These are phyloP conservation scores for Rosellinia necatrix DNA, from an alignment of 2,329 filamentous ascomycete species.

Conservation along the genomic window DNA sequence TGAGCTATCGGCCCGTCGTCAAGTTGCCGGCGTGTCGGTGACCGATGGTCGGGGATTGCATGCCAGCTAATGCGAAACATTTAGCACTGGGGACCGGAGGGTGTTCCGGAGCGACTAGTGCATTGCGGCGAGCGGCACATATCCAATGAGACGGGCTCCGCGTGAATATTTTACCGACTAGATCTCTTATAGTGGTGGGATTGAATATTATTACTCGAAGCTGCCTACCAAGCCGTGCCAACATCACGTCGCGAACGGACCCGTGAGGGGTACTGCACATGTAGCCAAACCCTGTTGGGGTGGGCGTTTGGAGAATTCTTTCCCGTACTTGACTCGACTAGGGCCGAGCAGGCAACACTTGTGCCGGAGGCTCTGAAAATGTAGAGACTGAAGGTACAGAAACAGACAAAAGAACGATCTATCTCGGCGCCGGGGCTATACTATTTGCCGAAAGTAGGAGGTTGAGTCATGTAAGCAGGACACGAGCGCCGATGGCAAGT, in stretches of 20 bases:
- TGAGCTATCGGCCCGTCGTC: no score
- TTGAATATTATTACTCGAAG: not conserved
- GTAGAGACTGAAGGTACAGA: not conserved
- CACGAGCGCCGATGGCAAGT: not conserved
- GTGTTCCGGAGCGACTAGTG: not conserved
- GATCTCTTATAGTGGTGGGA: not conserved
- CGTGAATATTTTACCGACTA: not conserved
- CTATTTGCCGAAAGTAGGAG: not conserved
- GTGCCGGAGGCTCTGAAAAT: no score
- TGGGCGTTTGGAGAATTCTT: slow-evolving; percentile 23
- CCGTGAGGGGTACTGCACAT: slow-evolving; percentile 13
- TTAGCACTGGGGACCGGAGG: no score
- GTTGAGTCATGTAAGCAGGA: not conserved
- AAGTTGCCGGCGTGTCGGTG: no score
- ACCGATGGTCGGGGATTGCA: not conserved
- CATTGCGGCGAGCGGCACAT: no score
- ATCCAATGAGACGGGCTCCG: no score
- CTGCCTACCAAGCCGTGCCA: not conserved
- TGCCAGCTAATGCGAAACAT: not conserved
- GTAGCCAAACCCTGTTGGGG: not conserved
- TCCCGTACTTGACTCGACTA: slow-evolving; percentile 7
- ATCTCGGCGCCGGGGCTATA: not conserved
- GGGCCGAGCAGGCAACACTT: not conserved
- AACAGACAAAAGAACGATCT: not conserved
- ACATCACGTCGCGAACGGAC: not conserved